Evolutionary conservation across 352 stramenopile genomes (phyloP).

Genomic region (Aphanomyces euteiches): DNA sequence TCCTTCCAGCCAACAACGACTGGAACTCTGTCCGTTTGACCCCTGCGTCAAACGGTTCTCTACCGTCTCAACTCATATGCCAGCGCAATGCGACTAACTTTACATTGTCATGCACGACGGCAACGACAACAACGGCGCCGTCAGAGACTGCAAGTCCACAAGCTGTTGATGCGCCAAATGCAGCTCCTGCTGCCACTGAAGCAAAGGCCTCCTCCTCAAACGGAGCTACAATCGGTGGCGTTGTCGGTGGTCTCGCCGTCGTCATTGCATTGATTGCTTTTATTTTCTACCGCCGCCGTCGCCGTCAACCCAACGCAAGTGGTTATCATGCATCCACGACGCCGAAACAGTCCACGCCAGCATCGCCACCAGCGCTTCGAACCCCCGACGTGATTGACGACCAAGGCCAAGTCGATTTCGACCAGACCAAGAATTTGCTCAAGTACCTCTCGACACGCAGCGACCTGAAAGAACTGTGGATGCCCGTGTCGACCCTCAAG

Average conservation of each 20-base stretch:
- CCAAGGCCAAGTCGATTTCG: neutral
- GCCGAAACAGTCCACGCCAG: neutral
- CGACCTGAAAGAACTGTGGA: conserved; percentile 21
- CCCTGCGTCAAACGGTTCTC: too few species aligned
- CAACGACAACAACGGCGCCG: too few species aligned
- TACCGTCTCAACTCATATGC: too few species aligned
- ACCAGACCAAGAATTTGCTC: neutral
- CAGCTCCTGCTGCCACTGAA: neutral
- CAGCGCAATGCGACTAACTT: too few species aligned
- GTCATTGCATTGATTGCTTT: neutral
- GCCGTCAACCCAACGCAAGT: neutral
- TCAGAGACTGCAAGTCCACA: too few species aligned
- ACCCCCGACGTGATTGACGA: neutral
- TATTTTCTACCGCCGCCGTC: neutral
- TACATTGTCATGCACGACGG: too few species aligned
- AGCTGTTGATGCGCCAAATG: too few species aligned
- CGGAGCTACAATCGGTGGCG: neutral
- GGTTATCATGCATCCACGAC: neutral
- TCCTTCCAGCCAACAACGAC: too few species aligned
- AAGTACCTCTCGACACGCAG: conserved; percentile 8
- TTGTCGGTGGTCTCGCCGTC: conserved; percentile 1
- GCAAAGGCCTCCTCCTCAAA: neutral
- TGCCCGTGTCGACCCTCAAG: conserved; percentile 18
- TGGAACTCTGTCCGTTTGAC: too few species aligned
- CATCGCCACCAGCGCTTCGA: neutral